These are phyloP conservation scores for Solanum piurae DNA, from an alignment of 257 asterid genomes.

Conservation along the genomic window DNA sequence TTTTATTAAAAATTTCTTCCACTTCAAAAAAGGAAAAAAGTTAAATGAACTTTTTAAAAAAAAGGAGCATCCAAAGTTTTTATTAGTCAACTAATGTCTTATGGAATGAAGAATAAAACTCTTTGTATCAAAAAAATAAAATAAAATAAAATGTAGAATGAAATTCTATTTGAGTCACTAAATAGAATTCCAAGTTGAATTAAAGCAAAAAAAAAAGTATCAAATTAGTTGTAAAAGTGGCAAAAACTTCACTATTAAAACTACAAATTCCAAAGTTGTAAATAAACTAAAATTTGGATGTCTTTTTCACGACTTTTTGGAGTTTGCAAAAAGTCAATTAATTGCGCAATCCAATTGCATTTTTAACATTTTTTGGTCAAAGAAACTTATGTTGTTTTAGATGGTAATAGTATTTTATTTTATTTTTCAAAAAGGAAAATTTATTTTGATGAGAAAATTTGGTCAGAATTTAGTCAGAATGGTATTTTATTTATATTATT, in stretches of 20 bases:
- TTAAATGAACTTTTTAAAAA: neutral
- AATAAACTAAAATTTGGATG: neutral
- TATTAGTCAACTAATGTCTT: neutral
- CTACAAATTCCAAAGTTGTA: neutral
- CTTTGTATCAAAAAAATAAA: neutral
- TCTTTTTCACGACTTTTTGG: neutral
- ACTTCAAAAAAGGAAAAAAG: neutral
- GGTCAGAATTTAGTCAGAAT: no score
- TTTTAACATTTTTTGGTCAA: neutral
- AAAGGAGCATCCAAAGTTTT: neutral
- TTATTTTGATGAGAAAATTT: no score
- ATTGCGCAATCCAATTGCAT: no score
- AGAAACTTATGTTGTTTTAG: neutral
- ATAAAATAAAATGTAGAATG: neutral
- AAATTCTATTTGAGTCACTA: neutral
- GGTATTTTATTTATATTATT: no score
- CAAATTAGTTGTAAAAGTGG: neutral
- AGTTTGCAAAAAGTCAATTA: neutral
- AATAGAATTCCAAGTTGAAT: neutral
- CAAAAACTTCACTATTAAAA: neutral
- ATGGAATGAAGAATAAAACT: neutral
- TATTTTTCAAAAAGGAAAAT: no score
- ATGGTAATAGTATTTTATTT: neutral
- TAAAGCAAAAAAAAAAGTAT: neutral
- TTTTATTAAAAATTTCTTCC: neutral